Percentiles rank a stretch among this genome's conserved stretches.
These are phyloP conservation scores for Dimargaris cristalligena DNA, from an alignment of 192 early-diverging fungal genomes.

Conservation along the genomic window DNA sequence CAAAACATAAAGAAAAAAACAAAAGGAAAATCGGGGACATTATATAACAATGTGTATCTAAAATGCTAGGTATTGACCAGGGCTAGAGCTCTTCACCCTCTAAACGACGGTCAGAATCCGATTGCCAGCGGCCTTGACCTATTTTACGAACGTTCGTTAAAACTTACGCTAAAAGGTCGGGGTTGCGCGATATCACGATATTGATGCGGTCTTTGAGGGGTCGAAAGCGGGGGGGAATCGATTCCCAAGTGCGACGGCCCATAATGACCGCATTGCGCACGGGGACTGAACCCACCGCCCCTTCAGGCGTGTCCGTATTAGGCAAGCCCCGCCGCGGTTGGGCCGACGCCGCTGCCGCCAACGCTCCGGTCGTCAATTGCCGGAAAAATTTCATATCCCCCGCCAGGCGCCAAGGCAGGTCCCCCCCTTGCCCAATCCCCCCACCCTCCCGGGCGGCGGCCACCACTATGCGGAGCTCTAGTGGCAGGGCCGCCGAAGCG, in stretches of 20 bases:
- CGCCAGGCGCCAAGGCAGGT: slow-evolving; percentile 73
- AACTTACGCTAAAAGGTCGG: slow-evolving; percentile 19
- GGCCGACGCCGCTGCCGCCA: background rate
- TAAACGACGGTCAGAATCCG: no score
- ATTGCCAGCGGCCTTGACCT: no score
- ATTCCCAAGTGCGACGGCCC: slow-evolving; percentile 88
- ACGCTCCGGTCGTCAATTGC: slow-evolving; percentile 34
- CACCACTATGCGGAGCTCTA: slow-evolving; percentile 23
- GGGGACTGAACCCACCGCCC: background rate
- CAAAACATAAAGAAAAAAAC: no score
- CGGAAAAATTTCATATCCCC: slow-evolving; percentile 78
- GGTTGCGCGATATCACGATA: slow-evolving; percentile 61
- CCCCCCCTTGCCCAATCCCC: slow-evolving; percentile 59
- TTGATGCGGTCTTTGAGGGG: slow-evolving; percentile 70
- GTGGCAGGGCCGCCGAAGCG: no score
- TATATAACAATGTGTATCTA: no score
- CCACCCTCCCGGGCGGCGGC: slow-evolving; percentile 55
- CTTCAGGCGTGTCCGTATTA: background rate
- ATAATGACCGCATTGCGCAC: slow-evolving; percentile 74
- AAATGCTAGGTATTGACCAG: no score
- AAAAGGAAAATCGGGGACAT: no score
- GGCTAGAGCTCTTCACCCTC: no score
- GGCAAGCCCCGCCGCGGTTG: slow-evolving; percentile 1
- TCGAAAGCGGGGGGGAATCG: slow-evolving; percentile 62
- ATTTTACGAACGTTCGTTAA: no score